Evolutionary conservation across 139 green algal genomes (phyloP), one percentile per base, ranked within the genome.

Genomic region (Dunaliella primolecta): DNA sequence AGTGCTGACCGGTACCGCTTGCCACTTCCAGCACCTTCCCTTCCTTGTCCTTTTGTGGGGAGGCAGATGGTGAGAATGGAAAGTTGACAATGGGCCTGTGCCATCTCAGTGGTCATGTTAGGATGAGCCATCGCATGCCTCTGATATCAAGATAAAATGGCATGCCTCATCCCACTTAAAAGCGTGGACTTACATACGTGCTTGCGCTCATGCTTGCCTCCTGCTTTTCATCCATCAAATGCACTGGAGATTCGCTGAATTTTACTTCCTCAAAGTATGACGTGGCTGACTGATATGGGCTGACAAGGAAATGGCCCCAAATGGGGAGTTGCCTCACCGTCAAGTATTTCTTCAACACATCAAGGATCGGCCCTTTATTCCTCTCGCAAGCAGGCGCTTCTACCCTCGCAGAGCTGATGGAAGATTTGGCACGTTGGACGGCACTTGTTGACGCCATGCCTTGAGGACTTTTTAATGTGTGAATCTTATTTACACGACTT

Each of bases 21-120:
- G 75, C 75, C 29, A 80, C n/a, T 36, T 80, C 75, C 75, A 80
- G 75, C 75, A 80, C 7, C 75, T 38, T 36, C 75, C 75, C 75
- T 27, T 33, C 24, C 15, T 15, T 64, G 46, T 64, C 46, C 15
- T 15, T 15, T 15, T 64, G 46, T 64, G 7, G 7, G 15, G 7
- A 64, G 7, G 46, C 7, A 64, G 15, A 15, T 64, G 15, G 46
- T 15, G 15, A 7, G 15, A 64, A 64, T 64, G 15, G 7, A 15
- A 64, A 64, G 46, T 15, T 25, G n/a, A n/a, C n/a, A 7, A 64
- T 64, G 46, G 46, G 15, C 7, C 46, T 64, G 46, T 64, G 46
- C 15, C 46, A 7, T 64, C 15, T 25, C 46, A 64, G 7, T 64
- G 7, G 7, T 25, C 46, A 64, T 64, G 46, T 64, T 15, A 25